Percentiles rank a stretch among this genome's conserved stretches.
These are phyloP conservation scores for Chloris gayana DNA, from an alignment of 176 grass and related monocot genomes.

Conservation along the genomic window DNA sequence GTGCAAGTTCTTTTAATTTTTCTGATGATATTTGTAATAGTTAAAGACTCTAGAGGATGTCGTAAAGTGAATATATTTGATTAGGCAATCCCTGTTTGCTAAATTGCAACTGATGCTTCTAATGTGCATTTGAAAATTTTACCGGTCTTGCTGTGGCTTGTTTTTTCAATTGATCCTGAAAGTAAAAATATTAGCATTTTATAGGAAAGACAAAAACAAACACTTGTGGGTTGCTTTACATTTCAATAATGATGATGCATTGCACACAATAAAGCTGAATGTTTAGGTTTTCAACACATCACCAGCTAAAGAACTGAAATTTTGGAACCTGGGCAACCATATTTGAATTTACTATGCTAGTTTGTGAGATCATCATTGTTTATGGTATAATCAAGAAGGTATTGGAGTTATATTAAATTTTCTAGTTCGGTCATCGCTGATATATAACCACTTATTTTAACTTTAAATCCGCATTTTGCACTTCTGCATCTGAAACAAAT, in stretches of 20 bases:
- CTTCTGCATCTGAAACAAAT: slow-evolving; percentile 29
- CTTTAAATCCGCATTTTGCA: slow-evolving; percentile 21
- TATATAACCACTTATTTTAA: slow-evolving; percentile 27
- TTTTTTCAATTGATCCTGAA: neutral
- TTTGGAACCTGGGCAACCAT: neutral
- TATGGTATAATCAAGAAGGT: neutral
- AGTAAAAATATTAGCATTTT: too few species aligned
- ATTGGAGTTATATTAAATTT: neutral
- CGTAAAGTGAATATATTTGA: neutral
- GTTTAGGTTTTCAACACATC: neutral
- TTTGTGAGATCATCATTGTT: slow-evolving; percentile 11
- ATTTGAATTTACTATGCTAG: slow-evolving; percentile 22
- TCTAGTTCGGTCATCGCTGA: neutral
- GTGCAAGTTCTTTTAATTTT: neutral
- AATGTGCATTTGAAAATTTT: neutral
- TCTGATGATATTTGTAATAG: neutral
- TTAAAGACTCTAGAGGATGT: neutral
- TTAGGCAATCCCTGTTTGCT: neutral
- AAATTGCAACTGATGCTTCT: neutral
- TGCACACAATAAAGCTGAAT: neutral
- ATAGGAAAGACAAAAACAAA: neutral
- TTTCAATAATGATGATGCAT: too few species aligned
- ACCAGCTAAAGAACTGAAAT: slow-evolving; percentile 1
- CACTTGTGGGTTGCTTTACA: too few species aligned
- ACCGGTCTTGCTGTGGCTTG: neutral